A percentile compares a stretch with the other conserved stretches of the same genome.
Conservation (phyloP, 2,329 filamentous ascomycete genomes). For the Onygenales sp. region DNA sequence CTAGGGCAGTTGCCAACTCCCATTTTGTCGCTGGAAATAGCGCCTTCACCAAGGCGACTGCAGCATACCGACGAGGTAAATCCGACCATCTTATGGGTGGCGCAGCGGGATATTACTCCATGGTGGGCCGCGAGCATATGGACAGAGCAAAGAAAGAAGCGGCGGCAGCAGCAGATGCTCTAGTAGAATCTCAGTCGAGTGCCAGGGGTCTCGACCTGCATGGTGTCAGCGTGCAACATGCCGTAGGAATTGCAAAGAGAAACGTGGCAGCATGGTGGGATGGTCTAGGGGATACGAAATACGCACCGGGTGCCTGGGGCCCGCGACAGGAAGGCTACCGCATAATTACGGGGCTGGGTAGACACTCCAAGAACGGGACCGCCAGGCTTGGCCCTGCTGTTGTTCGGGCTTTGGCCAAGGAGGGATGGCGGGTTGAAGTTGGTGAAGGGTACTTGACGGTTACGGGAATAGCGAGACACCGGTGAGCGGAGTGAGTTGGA, state of each 20-base stretch:
- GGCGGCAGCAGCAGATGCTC: slow-evolving; percentile 58
- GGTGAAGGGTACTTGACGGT: slow-evolving; percentile 63
- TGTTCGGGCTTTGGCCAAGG: slow-evolving; percentile 60
- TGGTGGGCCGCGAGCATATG: slow-evolving; percentile 57
- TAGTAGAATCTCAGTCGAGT: slow-evolving; percentile 60
- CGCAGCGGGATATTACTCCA: slow-evolving; percentile 66
- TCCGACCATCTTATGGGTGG: slow-evolving; percentile 66
- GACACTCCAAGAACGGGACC: slow-evolving; percentile 66
- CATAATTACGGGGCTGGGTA: slow-evolving; percentile 72
- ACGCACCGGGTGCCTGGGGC: slow-evolving; percentile 34
- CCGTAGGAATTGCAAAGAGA: slow-evolving; percentile 64
- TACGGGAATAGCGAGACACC: slow-evolving; percentile 42
- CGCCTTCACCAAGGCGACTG: slow-evolving; percentile 49
- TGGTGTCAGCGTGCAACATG: slow-evolving; percentile 71
- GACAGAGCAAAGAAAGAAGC: slow-evolving; percentile 48
- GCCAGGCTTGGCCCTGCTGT: slow-evolving; percentile 72
- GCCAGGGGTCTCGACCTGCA: slow-evolving; percentile 63
- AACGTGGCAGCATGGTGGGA: slow-evolving; percentile 69
- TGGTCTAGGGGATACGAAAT: slow-evolving; percentile 54
- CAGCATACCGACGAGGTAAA: slow-evolving; percentile 51
- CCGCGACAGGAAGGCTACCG: slow-evolving; percentile 50
- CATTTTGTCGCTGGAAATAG: slow-evolving; percentile 39
- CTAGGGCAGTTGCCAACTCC: slow-evolving; percentile 30
- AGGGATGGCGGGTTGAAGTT: slow-evolving; percentile 75
- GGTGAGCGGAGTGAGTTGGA: slow-evolving; percentile 9